phyloP scores from a whole-genome alignment of 805 yeast species.

The Pichia californica region DNA sequence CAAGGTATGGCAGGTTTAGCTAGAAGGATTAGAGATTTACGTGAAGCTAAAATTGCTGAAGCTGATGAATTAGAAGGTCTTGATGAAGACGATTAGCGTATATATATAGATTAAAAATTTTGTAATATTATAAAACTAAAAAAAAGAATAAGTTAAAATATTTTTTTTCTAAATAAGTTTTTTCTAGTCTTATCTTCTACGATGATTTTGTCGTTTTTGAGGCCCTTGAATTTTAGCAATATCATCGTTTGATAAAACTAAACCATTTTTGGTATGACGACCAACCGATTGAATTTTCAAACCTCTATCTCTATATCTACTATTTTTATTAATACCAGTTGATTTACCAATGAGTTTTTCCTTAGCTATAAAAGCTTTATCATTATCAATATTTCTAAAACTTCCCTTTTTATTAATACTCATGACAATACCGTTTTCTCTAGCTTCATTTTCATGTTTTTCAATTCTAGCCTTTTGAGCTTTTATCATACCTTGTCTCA shows the following conservation, averaged over 20 bases:
- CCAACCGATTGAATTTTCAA: conserved; percentile 74
- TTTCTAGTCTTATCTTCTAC: too few species aligned
- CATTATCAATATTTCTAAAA: conserved; percentile 45
- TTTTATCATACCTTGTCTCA: conserved; percentile 77
- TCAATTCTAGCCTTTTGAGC: conserved; percentile 46
- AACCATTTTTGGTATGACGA: conserved; percentile 69
- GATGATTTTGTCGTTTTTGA: neutral
- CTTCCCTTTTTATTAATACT: conserved; percentile 66
- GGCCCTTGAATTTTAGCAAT: conserved; percentile 39
- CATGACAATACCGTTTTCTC: conserved; percentile 84
- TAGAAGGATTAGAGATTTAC: conserved; percentile 44
- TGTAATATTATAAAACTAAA: too few species aligned
- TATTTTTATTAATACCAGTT: conserved; percentile 28
- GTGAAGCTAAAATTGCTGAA: conserved; percentile 40
- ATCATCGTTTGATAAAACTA: conserved; percentile 62
- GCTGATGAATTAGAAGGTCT: neutral
- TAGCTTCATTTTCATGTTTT: conserved; percentile 69
- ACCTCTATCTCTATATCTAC: conserved; percentile 61
- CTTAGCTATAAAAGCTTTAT: conserved; percentile 45
- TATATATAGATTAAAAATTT: too few species aligned
- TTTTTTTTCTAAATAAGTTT: too few species aligned
- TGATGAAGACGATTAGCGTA: too few species aligned
- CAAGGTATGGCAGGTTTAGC: conserved; percentile 48
- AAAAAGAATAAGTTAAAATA: too few species aligned
- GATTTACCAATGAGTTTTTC: conserved; percentile 47